A percentile compares a stretch with the other conserved stretches of the same genome.
These are phyloP conservation scores for Pleurozium schreberi DNA, from an alignment of 225 moss, liverwort and hornwort species.

Conservation along the genomic window DNA sequence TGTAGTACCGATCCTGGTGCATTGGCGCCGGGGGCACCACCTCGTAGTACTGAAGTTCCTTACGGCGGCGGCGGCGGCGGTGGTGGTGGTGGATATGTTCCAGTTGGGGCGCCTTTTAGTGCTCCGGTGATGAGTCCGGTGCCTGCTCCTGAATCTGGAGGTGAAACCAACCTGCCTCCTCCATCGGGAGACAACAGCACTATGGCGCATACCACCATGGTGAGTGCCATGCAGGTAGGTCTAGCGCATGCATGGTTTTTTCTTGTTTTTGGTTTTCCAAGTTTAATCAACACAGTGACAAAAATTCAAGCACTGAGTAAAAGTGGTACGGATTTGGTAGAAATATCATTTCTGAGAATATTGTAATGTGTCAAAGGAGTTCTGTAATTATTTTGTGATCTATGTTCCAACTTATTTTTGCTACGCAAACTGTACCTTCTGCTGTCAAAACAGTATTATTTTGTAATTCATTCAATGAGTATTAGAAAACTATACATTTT, in stretches of 20 bases:
- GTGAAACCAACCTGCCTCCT: neutral
- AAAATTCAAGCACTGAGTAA: neutral
- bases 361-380: neutral
- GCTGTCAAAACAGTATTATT: neutral
- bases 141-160: slow-evolving; percentile 18
- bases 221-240: slow-evolving; percentile 54
- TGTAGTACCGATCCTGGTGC: neutral
- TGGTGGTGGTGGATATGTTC: neutral
- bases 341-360: neutral
- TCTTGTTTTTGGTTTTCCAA: neutral
- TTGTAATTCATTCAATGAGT: neutral
- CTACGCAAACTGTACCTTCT: too few species aligned
- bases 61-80: slow-evolving; percentile 6
- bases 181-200: slow-evolving; percentile 9
- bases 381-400: neutral
- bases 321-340: too few species aligned
- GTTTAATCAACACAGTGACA: neutral
- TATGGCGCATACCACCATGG: slow-evolving; percentile 48
- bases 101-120: slow-evolving; percentile 23
- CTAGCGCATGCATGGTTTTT: neutral
- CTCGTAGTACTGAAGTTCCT: neutral
- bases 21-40: neutral
- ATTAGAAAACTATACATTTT: too few species aligned
- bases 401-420: neutral
- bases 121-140: neutral